These are phyloP conservation scores for Cynara cardunculus DNA, from an alignment of 129 eudicot species.

Conservation along the genomic window DNA sequence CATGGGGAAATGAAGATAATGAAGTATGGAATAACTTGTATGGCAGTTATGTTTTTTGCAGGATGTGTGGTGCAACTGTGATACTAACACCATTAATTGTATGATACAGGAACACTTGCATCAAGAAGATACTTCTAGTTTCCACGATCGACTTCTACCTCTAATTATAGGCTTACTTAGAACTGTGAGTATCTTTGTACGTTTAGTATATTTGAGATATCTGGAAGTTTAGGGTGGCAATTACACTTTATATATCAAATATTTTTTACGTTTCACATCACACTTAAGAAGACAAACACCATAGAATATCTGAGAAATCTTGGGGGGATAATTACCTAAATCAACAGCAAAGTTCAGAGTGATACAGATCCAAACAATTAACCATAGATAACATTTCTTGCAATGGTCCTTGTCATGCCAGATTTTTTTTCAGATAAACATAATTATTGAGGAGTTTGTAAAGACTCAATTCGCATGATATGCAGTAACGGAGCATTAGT, in stretches of 20 bases:
- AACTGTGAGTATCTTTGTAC: conserved; percentile 58
- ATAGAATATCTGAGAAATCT: not conserved
- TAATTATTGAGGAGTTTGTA: not conserved
- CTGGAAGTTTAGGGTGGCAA: not conserved
- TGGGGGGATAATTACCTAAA: not conserved
- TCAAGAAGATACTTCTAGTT: conserved; percentile 59
- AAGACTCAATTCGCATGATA: not conserved
- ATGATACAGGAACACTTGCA: conserved; percentile 60
- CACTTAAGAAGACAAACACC: not conserved
- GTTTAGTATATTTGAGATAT: not conserved
- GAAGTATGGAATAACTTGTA: conserved; percentile 53
- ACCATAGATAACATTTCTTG: not conserved
- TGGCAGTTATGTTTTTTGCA: not conserved
- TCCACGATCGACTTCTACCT: conserved; percentile 85
- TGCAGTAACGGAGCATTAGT: not conserved
- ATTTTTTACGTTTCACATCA: not conserved
- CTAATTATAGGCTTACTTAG: conserved; percentile 88
- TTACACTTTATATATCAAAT: conserved; percentile 8
- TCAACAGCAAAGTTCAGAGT: not conserved
- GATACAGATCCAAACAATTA: conserved; percentile 2
- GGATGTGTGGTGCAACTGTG: conserved; percentile 12
- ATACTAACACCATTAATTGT: conserved; percentile 16
- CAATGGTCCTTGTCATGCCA: not conserved
- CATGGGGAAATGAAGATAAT: conserved; percentile 48
- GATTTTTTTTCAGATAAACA: not conserved